These are phyloP conservation scores for Solidago caesia DNA, from an alignment of 129 eudicot genomes.

Conservation along the genomic window DNA sequence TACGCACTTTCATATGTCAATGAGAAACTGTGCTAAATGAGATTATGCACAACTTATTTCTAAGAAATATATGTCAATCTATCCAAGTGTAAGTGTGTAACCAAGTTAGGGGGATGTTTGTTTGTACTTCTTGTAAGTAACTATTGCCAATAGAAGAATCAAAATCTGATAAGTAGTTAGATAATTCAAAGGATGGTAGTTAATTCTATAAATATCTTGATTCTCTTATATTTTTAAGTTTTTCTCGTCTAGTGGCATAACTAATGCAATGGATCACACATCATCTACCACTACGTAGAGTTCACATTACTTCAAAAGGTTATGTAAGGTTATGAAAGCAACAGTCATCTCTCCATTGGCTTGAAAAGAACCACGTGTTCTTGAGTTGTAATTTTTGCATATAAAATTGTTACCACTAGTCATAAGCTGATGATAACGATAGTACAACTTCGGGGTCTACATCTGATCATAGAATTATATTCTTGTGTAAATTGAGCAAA, in stretches of 20 bases:
- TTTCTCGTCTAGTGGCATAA: constrained; percentile 12
- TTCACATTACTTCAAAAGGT: constrained; percentile 23
- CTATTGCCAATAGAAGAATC: not conserved
- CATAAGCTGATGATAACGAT: not conserved
- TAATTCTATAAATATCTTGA: not conserved
- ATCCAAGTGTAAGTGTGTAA: not conserved
- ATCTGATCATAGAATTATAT: not conserved
- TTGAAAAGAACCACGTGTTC: constrained; percentile 5
- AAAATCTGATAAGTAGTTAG: not conserved
- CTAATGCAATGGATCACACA: constrained; percentile 27
- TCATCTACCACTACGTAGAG: constrained; percentile 25
- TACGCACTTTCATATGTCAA: not conserved
- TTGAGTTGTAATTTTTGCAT: not conserved
- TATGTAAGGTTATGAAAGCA: constrained; percentile 19
- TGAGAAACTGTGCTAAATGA: not conserved
- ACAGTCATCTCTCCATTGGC: constrained; percentile 29
- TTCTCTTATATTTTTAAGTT: not conserved
- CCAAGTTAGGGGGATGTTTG: not conserved
- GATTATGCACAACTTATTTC: not conserved
- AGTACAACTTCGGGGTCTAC: not conserved
- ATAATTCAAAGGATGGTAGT: not conserved
- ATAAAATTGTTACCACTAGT: not conserved
- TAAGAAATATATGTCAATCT: not conserved
- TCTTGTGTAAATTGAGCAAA: not conserved
- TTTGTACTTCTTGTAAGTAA: not conserved